Evolutionary conservation across 805 yeast species (phyloP).

Genomic region (Nakazawaea laoshanensis): DNA sequence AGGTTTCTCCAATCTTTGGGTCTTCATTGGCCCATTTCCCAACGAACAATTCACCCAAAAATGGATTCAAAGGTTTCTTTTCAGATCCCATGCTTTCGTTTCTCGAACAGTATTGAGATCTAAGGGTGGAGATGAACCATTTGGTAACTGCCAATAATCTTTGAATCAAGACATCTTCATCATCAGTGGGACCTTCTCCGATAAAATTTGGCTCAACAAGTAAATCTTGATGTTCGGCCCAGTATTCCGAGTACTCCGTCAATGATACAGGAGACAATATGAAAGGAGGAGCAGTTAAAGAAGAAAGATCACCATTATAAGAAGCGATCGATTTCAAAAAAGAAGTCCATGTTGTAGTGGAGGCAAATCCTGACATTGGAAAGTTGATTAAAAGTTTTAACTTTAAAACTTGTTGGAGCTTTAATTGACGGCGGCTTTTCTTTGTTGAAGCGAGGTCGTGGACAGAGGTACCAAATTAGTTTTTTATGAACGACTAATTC

Average conservation of each 20-base stretch:
- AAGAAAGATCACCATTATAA: conserved; percentile 87
- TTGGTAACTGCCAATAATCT: conserved; percentile 75
- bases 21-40: conserved; percentile 73
- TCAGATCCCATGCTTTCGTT: conserved; percentile 90
- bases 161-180: conserved; percentile 46
- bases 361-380: conserved; percentile 12
- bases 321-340: conserved; percentile 86
- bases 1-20: conserved; percentile 61
- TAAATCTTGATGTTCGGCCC: conserved; percentile 90
- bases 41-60: conserved; percentile 87
- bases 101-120: conserved; percentile 91
- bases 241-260: conserved; percentile 87
- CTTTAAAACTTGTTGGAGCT: too few species aligned
- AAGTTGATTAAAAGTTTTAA: too few species aligned
- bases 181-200: conserved; percentile 25
- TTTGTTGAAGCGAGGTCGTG: too few species aligned
- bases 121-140: conserved; percentile 87
- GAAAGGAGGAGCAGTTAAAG: conserved; percentile 96
- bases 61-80: conserved; percentile 95
- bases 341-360: conserved; percentile 72
- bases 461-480: too few species aligned
- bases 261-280: conserved; percentile 85
- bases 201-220: conserved; percentile 63
- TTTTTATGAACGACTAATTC: too few species aligned
- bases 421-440: too few species aligned